Conservation (phyloP, 2,329 filamentous ascomycete genomes). For the Penicillium palitans region DNA sequence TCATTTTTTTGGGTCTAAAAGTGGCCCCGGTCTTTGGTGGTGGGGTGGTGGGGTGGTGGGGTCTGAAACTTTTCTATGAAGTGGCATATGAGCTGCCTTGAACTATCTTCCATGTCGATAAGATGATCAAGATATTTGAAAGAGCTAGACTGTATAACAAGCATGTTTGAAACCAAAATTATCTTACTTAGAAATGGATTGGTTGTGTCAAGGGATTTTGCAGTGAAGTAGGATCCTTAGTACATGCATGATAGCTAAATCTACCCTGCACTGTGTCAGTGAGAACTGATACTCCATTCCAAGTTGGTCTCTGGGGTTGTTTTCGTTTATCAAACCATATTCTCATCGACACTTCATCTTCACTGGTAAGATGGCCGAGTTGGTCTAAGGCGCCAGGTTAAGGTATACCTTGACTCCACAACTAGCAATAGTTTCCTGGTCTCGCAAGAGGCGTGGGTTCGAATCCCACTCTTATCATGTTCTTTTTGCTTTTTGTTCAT, state of each 20-base stretch:
- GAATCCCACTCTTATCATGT: constrained; percentile 14
- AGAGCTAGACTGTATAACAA: neutral
- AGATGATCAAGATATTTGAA: too few species aligned
- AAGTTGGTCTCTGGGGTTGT: too few species aligned
- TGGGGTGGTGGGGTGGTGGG: neutral
- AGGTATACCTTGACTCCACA: constrained; percentile 29
- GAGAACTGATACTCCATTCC: too few species aligned
- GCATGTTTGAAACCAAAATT: neutral
- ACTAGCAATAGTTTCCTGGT: constrained; percentile 15
- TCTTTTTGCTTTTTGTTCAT: neutral
- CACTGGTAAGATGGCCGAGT: constrained; percentile 38
- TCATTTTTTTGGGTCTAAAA: neutral
- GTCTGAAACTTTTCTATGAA: too few species aligned
- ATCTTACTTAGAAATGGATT: neutral
- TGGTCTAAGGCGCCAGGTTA: constrained; percentile 40
- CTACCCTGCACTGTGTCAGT: too few species aligned
- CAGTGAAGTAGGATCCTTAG: neutral
- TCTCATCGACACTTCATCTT: rapidly evolving
- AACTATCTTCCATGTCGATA: too few species aligned
- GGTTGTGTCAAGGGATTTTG: neutral
- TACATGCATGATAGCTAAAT: too few species aligned
- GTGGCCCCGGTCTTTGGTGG: neutral
- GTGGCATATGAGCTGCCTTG: too few species aligned
- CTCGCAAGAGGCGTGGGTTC: constrained; percentile 15
- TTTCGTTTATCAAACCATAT: neutral